phyloP scores from a whole-genome alignment of 2,329 filamentous ascomycete species.

The Diaporthe nobilis region DNA sequence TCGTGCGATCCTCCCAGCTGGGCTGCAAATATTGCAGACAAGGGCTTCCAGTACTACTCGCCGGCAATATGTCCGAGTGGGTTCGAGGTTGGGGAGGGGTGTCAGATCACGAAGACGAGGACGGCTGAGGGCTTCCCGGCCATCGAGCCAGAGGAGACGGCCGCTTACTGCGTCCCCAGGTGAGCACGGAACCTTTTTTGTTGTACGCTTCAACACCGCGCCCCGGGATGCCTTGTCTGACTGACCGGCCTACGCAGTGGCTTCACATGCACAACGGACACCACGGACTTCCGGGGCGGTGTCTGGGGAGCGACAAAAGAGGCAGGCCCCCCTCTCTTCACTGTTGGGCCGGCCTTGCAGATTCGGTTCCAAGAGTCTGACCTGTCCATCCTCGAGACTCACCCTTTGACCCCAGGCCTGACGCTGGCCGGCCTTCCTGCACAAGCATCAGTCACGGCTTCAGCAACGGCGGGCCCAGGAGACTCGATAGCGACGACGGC shows the following conservation, averaged over 20 bases:
- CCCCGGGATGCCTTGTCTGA: conserved; percentile 18
- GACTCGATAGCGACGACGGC: not conserved
- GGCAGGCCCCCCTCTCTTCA: conserved; percentile 44
- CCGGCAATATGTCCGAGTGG: conserved; percentile 57
- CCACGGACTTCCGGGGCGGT: conserved; percentile 56
- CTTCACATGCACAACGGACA: conserved; percentile 57
- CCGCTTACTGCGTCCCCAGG: conserved; percentile 50
- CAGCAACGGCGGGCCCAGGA: not conserved
- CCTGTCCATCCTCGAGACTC: conserved; percentile 52
- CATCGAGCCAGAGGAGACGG: conserved; percentile 50
- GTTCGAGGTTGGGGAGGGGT: conserved; percentile 52
- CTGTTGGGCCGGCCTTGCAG: conserved; percentile 55
- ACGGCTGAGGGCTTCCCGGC: conserved; percentile 51
- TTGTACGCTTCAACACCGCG: conserved; percentile 18
- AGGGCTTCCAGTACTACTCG: conserved; percentile 58
- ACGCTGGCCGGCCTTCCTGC: conserved; percentile 37
- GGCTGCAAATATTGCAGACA: conserved; percentile 51
- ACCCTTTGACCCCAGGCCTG: conserved; percentile 53
- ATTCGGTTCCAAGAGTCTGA: conserved; percentile 56
- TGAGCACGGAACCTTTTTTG: conserved; percentile 30
- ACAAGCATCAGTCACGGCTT: not conserved
- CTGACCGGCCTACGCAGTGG: conserved; percentile 46
- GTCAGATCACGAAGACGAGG: conserved; percentile 47
- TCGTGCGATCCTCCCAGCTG: conserved; percentile 55
- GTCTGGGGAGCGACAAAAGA: conserved; percentile 51